A percentile compares a stretch with the other conserved stretches of the same genome.
Evolutionary conservation across 352 stramenopile species (phyloP).

Genomic region (Globisporangium yorkense): DNA sequence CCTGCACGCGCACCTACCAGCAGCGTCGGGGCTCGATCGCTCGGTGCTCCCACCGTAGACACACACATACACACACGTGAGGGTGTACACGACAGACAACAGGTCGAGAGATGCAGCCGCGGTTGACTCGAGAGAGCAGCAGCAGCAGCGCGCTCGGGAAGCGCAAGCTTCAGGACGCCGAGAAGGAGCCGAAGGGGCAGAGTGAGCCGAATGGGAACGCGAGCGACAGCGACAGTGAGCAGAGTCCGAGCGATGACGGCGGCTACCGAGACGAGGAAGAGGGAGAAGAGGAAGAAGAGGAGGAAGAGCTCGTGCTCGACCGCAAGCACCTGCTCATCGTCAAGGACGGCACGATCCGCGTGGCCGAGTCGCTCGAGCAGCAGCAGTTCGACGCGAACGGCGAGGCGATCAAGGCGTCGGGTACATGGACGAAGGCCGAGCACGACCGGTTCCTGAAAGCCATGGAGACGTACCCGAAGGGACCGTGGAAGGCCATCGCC

Average conservation of each 20-base stretch:
- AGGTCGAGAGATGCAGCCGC: too few species aligned
- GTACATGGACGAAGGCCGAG: conserved; percentile 19
- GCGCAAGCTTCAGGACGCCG: not conserved
- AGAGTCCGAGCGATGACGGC: conserved; percentile 11
- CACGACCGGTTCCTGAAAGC: conserved; percentile 18
- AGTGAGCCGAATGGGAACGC: not conserved
- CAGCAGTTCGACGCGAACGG: conserved; percentile 44
- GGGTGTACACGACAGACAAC: not conserved
- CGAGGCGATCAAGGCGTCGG: conserved; percentile 14
- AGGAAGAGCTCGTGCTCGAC: conserved; percentile 45
- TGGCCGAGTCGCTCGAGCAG: conserved; percentile 57
- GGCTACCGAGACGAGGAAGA: conserved; percentile 14
- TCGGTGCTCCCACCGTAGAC: not conserved
- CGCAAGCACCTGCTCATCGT: conserved; percentile 71
- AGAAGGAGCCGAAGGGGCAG: conserved; percentile 3
- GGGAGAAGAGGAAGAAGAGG: conserved; percentile 4
- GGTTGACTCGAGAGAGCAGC: not conserved
- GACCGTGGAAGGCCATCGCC: conserved; percentile 15
- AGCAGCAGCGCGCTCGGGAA: conserved; percentile 6
- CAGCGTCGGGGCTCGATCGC: not conserved
- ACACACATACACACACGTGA: not conserved
- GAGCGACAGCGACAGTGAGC: conserved; percentile 1
- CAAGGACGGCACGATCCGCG: conserved; percentile 61
- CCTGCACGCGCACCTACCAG: not conserved
- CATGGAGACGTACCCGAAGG: conserved; percentile 19